Conservation (phyloP, 208 protist genomes). For the Leishmania major region DNA sequence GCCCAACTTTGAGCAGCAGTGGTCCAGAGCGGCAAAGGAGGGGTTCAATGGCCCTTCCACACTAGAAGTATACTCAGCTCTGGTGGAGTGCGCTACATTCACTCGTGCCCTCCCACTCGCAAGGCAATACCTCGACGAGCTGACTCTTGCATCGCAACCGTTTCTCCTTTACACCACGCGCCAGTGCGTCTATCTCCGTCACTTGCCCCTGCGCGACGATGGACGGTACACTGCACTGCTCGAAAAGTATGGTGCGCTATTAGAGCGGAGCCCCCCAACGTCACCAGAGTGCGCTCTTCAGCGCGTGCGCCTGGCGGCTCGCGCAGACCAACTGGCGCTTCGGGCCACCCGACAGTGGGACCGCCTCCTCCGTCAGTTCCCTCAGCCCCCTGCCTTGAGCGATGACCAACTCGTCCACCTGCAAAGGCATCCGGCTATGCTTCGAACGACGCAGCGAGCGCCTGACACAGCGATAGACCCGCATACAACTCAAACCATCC, state of each 20-base stretch:
- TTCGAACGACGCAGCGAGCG: background rate
- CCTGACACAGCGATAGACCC: background rate
- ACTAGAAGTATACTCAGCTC: background rate
- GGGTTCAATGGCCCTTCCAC: slow-evolving; percentile 1
- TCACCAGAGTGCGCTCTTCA: slow-evolving; percentile 5
- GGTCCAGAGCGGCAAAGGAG: slow-evolving; percentile 9
- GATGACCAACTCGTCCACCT: slow-evolving; percentile 35
- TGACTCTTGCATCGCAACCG: slow-evolving; percentile 32
- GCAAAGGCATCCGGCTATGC: slow-evolving; percentile 9
- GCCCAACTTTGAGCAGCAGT: slow-evolving; percentile 11
- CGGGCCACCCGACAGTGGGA: slow-evolving; percentile 25
- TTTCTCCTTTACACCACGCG: slow-evolving; percentile 51
- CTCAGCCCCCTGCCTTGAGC: slow-evolving; percentile 6
- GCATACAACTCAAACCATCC: background rate
- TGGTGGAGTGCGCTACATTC: slow-evolving; percentile 12
- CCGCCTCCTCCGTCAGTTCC: slow-evolving; percentile 14
- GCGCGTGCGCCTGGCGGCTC: slow-evolving; percentile 31
- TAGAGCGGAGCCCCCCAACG: background rate
- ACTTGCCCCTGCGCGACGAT: slow-evolving; percentile 44
- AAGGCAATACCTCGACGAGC: slow-evolving; percentile 34
- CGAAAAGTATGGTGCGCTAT: slow-evolving; percentile 7
- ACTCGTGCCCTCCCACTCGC: slow-evolving; percentile 12
- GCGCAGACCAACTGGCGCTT: slow-evolving; percentile 43
- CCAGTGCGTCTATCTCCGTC: slow-evolving; percentile 46
- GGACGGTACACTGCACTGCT: slow-evolving; percentile 20